Evolutionary conservation across 2,329 filamentous ascomycete genomes (phyloP).

Genomic region (Aspergillus novofumigatus): DNA sequence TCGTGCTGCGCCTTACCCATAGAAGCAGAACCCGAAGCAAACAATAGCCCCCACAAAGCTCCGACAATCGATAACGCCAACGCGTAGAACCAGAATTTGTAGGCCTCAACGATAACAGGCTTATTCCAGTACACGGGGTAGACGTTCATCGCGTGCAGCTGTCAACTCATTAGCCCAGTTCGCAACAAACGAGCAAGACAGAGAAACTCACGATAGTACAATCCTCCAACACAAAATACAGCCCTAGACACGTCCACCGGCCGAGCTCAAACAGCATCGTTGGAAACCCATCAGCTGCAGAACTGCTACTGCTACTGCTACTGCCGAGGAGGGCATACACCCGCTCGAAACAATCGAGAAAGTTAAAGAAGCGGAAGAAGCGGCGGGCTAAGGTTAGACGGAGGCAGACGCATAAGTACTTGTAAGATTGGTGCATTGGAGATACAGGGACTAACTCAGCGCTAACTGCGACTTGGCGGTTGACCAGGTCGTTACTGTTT

Average conservation of each 20-base stretch:
- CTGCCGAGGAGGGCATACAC: conserved; percentile 43
- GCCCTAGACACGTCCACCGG: conserved; percentile 57
- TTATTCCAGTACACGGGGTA: conserved; percentile 41
- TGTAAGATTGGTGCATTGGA: neutral
- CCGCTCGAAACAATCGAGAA: conserved; percentile 55
- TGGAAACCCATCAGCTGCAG: conserved; percentile 17
- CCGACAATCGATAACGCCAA: conserved; percentile 50
- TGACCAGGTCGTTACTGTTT: conserved; percentile 27
- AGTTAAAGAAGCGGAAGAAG: conserved; percentile 66
- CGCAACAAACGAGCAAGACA: neutral
- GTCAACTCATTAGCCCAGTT: conserved; percentile 23
- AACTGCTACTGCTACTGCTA: too few species aligned
- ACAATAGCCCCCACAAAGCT: conserved; percentile 20
- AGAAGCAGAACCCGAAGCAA: conserved; percentile 19
- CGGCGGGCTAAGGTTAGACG: conserved; percentile 46
- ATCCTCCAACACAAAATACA: conserved; percentile 66
- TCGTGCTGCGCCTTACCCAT: neutral
- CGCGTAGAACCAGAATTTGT: conserved; percentile 67
- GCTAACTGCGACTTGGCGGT: conserved; percentile 36
- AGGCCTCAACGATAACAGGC: conserved; percentile 55
- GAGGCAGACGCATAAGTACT: neutral
- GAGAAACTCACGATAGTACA: conserved; percentile 54
- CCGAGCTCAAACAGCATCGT: conserved; percentile 49
- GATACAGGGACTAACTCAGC: conserved; percentile 29
- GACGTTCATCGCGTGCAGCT: conserved; percentile 50